Evolutionary conservation across 768 basidiomycete genomes (phyloP), one percentile per base, ranked within the genome.

Genomic region (Panaeolus cyanescens): DNA sequence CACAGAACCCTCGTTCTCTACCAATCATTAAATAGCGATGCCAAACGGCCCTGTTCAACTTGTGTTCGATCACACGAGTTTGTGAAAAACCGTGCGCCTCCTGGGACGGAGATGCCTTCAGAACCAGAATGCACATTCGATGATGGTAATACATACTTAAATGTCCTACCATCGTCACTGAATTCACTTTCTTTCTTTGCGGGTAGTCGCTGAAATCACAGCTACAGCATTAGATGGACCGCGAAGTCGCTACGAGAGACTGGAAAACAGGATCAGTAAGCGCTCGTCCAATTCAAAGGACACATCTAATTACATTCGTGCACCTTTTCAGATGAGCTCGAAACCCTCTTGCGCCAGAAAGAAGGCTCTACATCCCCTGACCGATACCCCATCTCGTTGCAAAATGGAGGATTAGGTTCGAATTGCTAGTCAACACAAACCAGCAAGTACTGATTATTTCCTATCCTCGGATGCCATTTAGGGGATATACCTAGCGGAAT

Each of bases 61-160:
- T 92, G 91, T 68, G 78, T 87, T 60, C 84, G 90, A 32, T 91
- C 90, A 20, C 89, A 91, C 77, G 80, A 87, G 1, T 88, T 91
- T 74, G 84, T 88, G 8, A 69, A 84, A 56, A 79, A 83, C 12
- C 89, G 89, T 73, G 83, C 88, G 12, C 78, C 83, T 1, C 80
- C 87, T 30, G 87, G 86, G 37, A 76, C 78, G 1, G 74, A 75
- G 50, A 66, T 88, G 45, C 85, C 89, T 0, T 68, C 81, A 0
- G 77, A 75, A 50, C 89, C 87, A 12, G 86, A 89, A 58, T 92
- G 91, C 68, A 91, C 89, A n/a, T 92, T 85, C 63, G 90, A 91
- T 65, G 91, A 92, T 63, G 75, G 88, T 87, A 67, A 45, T 77
- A n/a, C 67, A 60, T 22, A 57, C 39, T 3, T 39, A 54, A 55